phyloP scores from a whole-genome alignment of 768 basidiomycete genomes.

The Boletus reticuloceps region DNA sequence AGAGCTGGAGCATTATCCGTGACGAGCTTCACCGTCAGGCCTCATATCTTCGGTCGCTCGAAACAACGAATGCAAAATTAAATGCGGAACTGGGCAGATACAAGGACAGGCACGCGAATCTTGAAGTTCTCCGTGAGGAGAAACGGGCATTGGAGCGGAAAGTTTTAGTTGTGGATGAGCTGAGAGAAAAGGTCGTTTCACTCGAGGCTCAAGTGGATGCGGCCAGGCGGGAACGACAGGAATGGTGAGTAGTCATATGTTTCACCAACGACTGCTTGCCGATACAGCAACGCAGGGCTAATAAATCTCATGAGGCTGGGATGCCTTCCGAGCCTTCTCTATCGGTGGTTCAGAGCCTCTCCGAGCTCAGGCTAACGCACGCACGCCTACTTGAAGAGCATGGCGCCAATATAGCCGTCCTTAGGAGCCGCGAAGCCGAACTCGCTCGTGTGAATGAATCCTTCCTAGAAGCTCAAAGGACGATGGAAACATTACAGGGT shows the following conservation, averaged over 20 bases:
- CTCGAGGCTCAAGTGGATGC: conserved; percentile 69
- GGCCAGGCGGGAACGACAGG: conserved; percentile 52
- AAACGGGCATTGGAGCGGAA: conserved; percentile 62
- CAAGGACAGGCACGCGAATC: conserved; percentile 52
- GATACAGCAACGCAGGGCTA: conserved; percentile 34
- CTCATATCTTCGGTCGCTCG: conserved; percentile 55
- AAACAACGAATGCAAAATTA: conserved; percentile 56
- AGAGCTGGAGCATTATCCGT: conserved; percentile 60
- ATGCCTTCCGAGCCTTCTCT: conserved; percentile 48
- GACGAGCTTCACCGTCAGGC: conserved; percentile 71
- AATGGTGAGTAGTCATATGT: conserved; percentile 42
- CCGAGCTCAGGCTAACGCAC: conserved; percentile 58
- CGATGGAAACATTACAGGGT: conserved; percentile 33
- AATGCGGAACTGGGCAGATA: conserved; percentile 51
- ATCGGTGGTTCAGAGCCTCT: conserved; percentile 55
- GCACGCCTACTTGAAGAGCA: conserved; percentile 67
- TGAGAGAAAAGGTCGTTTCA: conserved; percentile 52
- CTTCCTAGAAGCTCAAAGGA: conserved; percentile 36
- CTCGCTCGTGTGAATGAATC: conserved; percentile 39
- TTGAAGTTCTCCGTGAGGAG: conserved; percentile 74
- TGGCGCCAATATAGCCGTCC: conserved; percentile 52
- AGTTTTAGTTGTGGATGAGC: conserved; percentile 46
- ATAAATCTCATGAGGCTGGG: conserved; percentile 31
- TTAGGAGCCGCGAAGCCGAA: conserved; percentile 54
- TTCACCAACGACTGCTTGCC: neutral